These are phyloP conservation scores for Glutinoglossum americanum DNA, from an alignment of 495 filamentous ascomycete genomes.

Conservation along the genomic window DNA sequence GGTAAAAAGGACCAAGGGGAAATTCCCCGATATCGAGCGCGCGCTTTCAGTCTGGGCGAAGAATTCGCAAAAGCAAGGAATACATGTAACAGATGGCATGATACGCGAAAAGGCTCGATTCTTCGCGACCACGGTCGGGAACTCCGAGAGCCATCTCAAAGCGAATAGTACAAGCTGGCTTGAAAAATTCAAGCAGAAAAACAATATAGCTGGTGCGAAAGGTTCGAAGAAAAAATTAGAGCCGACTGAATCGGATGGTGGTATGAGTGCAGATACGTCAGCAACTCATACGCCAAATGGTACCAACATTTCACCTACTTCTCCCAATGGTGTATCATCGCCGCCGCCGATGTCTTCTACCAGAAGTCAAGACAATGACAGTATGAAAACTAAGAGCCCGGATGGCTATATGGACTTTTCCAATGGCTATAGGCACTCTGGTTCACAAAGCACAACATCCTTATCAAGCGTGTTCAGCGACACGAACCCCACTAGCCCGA, in stretches of 20 bases:
- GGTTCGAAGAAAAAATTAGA: constrained; percentile 32
- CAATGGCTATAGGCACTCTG: constrained; percentile 34
- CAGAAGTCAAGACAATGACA: constrained; percentile 49
- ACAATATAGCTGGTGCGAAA: constrained; percentile 50
- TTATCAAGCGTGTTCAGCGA: constrained; percentile 32
- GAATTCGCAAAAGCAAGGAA: constrained; percentile 59
- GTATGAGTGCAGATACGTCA: constrained; percentile 21
- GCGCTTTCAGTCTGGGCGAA: constrained; percentile 77
- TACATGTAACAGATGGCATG: constrained; percentile 54
- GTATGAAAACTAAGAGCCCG: constrained; percentile 27
- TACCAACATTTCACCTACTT: constrained; percentile 41
- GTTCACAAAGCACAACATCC: constrained; percentile 35
- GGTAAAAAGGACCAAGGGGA: constrained; percentile 72
- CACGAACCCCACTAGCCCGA: constrained; percentile 51
- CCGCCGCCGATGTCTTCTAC: constrained; percentile 45
- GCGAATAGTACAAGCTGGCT: constrained; percentile 61
- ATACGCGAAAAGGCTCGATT: constrained; percentile 75
- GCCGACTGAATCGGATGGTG: constrained; percentile 21
- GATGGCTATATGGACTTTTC: constrained; percentile 24
- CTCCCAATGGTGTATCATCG: constrained; percentile 38
- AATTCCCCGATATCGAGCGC: constrained; percentile 86
- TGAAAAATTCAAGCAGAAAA: constrained; percentile 92
- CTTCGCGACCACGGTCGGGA: constrained; percentile 60
- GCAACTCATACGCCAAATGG: constrained; percentile 44
- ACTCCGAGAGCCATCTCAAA: constrained; percentile 55